phyloP scores from a whole-genome alignment of 257 asterid species.

The Nicotiana noctiflora region DNA sequence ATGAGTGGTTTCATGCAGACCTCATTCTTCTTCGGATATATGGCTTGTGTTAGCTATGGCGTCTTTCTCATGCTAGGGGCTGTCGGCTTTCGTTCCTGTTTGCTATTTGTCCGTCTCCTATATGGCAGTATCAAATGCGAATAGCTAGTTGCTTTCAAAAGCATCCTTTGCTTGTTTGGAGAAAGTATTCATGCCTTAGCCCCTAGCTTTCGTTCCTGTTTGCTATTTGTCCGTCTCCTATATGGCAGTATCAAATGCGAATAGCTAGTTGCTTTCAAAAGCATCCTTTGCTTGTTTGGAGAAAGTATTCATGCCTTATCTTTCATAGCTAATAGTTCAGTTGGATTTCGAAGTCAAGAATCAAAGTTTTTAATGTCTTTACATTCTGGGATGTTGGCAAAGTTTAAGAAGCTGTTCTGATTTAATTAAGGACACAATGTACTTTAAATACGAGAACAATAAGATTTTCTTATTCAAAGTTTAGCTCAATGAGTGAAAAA shows the following conservation, averaged over 20 bases:
- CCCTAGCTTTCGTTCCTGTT: too few species aligned
- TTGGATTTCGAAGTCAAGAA: too few species aligned
- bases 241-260: constrained; percentile 16
- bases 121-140: constrained; percentile 16
- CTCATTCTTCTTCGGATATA: constrained; percentile 20
- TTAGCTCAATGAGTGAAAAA: not conserved
- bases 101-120: constrained; percentile 17
- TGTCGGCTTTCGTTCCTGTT: constrained; percentile 12
- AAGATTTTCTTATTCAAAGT: not conserved
- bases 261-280: not conserved
- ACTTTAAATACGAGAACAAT: not conserved
- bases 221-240: constrained; percentile 17
- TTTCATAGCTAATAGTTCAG: not conserved
- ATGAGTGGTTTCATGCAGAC: constrained; percentile 20
- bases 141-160: not conserved
- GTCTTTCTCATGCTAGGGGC: constrained; percentile 19
- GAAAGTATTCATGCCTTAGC: not conserved
- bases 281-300: not conserved
- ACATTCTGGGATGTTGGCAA: not conserved
- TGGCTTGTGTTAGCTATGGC: constrained; percentile 21
- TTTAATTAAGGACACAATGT: not conserved
- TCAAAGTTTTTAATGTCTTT: not conserved
- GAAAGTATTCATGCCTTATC: not conserved
- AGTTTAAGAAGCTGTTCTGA: not conserved
- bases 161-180: not conserved